Percentiles rank a stretch among this genome's conserved stretches.
These are phyloP conservation scores for Acanthamoeba sp. DNA, from an alignment of 208 protist genomes.

Conservation along the genomic window DNA sequence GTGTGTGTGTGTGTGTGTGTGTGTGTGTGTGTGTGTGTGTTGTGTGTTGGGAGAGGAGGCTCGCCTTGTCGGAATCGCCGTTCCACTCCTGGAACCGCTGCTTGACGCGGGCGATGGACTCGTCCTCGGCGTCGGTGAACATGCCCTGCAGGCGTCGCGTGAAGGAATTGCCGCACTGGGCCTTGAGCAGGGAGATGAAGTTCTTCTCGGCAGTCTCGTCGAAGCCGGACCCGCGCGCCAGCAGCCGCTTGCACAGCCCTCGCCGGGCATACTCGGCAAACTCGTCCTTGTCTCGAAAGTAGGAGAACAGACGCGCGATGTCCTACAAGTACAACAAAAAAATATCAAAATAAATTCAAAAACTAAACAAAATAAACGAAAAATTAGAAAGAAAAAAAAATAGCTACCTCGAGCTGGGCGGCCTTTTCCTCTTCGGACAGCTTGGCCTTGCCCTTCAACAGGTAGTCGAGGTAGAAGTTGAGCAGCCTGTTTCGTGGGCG, in stretches of 20 bases:
- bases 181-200: constrained; percentile 72
- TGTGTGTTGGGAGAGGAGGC: not conserved
- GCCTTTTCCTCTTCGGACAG: constrained; percentile 53
- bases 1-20: not conserved
- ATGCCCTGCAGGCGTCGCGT: constrained; percentile 69
- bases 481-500: too few relatives aligned
- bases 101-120: constrained; percentile 30
- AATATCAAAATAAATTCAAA: not conserved
- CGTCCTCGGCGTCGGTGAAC: constrained; percentile 76
- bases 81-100: constrained; percentile 27
- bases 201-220: constrained; percentile 75
- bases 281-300: constrained; percentile 77
- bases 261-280: constrained; percentile 70
- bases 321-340: not conserved
- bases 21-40: not conserved
- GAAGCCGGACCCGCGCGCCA: constrained; percentile 58
- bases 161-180: constrained; percentile 62
- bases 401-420: not conserved
- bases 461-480: constrained; percentile 76
- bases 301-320: constrained; percentile 63
- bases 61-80: constrained; percentile 22
- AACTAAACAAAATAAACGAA: not conserved
- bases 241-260: constrained; percentile 73
- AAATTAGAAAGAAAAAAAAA: not conserved
- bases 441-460: constrained; percentile 76